Evolutionary conservation across 352 stramenopile species (phyloP), one percentile per base, ranked within the genome.

Genomic region (Aphanomyces cochlioides): DNA sequence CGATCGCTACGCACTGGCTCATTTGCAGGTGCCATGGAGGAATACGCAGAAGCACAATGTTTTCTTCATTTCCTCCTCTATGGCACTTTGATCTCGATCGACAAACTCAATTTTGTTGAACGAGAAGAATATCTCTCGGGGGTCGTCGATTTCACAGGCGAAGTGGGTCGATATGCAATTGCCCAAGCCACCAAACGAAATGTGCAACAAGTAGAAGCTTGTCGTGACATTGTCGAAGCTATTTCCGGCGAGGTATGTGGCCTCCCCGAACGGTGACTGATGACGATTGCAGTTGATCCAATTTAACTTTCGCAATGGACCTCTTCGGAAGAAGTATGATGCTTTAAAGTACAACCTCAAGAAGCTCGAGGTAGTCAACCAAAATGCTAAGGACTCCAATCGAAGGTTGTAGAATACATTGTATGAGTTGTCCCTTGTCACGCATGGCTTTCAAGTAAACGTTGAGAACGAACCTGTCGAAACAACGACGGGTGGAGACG

Each of bases 231-330:
- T 75, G 90, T 98, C 0, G 77, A 90, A 54, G 79, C 86, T 28
- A 95, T 98, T 54, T 89, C 90, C 1, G 88, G 92, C 10, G 85
- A 97, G 60, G 69, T 91, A 68, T 7, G 5, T 37, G 13, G 3
- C 5, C 1, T 28, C 17, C 34, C 21, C 8, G n/a, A 37, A n/a
- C 13, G 7, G 17, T 68, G 13, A n/a, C 48, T 15, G 57, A 45
- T 71, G 54, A 47, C 53, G 7, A 1, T 7, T 70, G 7, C 50
- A 73, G 72, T 70, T 96, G 19, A 87, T 98, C 40, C 80, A 97
- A 79, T 98, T 98, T 69, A 93, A 98, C 74, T 98, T 98, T 72
- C 82, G 93, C 45, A 98, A 98, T 74, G 92, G 93, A 0, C 80
- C 84, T 13, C 63, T 98, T 47, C 83, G 95, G 40, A 90, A 92